Evolutionary conservation across 352 stramenopile species (phyloP).

Genomic region (Phytopythium oedochilum): DNA sequence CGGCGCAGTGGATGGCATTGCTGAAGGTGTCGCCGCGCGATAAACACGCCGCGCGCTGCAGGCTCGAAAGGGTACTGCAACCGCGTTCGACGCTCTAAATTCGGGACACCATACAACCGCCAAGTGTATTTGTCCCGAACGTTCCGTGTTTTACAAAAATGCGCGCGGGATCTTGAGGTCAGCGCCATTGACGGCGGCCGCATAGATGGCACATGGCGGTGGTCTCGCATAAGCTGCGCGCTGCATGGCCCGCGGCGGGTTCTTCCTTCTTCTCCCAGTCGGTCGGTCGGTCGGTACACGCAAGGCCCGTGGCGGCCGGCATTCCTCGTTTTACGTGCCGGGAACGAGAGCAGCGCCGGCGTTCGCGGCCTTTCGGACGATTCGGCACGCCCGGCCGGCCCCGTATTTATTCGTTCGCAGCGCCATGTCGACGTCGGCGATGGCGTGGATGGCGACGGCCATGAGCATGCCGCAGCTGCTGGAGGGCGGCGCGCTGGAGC

Average conservation of each 20-base stretch:
- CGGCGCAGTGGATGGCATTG: not conserved
- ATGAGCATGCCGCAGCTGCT: conserved; percentile 19
- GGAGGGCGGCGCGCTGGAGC: conserved; percentile 21
- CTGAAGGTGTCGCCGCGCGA: too few relatives aligned
- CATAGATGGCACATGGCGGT: conserved; percentile 2
- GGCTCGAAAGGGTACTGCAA: not conserved
- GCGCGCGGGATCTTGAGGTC: not conserved
- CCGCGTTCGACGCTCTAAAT: not conserved
- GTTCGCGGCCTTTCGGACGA: not conserved
- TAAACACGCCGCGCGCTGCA: conserved; percentile 1
- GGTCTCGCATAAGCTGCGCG: not conserved
- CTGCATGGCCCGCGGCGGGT: not conserved
- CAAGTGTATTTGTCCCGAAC: not conserved
- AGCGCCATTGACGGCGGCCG: conserved; percentile 3
- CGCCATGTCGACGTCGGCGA: conserved; percentile 23
- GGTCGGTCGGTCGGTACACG: too few relatives aligned
- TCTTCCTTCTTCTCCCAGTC: not conserved
- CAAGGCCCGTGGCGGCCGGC: too few relatives aligned
- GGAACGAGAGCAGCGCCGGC: not conserved
- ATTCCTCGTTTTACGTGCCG: not conserved
- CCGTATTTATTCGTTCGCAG: not conserved
- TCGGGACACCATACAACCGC: not conserved
- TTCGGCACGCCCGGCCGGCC: too few relatives aligned
- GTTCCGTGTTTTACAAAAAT: conserved; percentile 1
- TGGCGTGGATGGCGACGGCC: conserved; percentile 26